Conservation (phyloP, 2,329 filamentous ascomycete species). For the Colletotrichum neosansevieriae region DNA sequence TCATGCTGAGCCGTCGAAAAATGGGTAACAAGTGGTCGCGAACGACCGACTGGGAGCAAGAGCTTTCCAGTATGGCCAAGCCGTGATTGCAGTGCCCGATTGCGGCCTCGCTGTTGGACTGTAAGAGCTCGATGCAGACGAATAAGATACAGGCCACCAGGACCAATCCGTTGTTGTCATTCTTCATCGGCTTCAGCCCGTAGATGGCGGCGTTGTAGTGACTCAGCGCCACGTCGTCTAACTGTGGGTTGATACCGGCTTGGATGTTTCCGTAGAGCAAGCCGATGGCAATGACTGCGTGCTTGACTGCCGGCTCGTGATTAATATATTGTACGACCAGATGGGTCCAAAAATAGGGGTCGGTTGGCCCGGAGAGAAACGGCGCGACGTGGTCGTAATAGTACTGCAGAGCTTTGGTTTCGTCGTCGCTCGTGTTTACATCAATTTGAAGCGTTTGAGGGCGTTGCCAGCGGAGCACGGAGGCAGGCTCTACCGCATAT, state of each 20-base stretch:
- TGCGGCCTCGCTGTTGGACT: slow-evolving; percentile 2
- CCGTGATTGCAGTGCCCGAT: slow-evolving; percentile 18
- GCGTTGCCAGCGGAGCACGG: slow-evolving; percentile 15
- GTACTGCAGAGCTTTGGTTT: slow-evolving; percentile 24
- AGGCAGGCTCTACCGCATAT: slow-evolving; percentile 49
- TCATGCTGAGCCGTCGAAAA: slow-evolving; percentile 1
- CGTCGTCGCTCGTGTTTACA: background rate
- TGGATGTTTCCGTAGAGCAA: slow-evolving; percentile 40
- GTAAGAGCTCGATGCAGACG: slow-evolving; percentile 23
- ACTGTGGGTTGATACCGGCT: background rate
- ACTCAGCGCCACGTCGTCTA: slow-evolving; percentile 36
- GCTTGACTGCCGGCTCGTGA: slow-evolving; percentile 22
- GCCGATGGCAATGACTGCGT: slow-evolving; percentile 30
- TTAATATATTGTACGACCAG: slow-evolving; percentile 34
- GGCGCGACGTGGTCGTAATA: slow-evolving; percentile 27
- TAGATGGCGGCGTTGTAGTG: slow-evolving; percentile 32
- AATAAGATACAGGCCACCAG: slow-evolving; percentile 15
- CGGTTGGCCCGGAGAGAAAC: slow-evolving; percentile 21
- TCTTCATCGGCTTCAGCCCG: slow-evolving; percentile 8
- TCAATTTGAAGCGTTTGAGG: slow-evolving; percentile 17
- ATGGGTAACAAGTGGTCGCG: slow-evolving; percentile 17
- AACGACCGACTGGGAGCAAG: background rate
- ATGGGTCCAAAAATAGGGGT: slow-evolving; percentile 38
- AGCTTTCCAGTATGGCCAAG: slow-evolving; percentile 17
- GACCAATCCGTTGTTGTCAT: background rate